Evolutionary conservation across 352 stramenopile genomes (phyloP).

Genomic region (Bremia lactucae): DNA sequence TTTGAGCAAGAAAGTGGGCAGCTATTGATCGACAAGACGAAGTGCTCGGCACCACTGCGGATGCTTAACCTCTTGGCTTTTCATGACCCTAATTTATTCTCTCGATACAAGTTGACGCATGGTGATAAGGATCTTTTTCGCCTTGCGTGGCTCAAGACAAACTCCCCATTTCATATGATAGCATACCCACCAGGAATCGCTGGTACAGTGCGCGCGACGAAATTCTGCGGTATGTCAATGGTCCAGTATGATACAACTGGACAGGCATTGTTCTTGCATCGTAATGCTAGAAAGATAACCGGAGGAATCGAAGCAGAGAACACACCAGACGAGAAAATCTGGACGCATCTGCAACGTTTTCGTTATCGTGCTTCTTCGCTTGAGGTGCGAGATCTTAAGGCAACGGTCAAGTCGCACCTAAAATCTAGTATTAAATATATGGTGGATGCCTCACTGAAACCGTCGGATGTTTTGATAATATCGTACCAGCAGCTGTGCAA

Average conservation of each 20-base stretch:
- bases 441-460: slow-evolving; percentile 3
- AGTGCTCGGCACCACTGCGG: slow-evolving; percentile 9
- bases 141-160: slow-evolving; percentile 34
- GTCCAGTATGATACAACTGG: slow-evolving; percentile 22
- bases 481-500: slow-evolving; percentile 19
- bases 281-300: slow-evolving; percentile 26
- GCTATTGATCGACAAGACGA: slow-evolving; percentile 25
- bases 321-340: slow-evolving; percentile 13
- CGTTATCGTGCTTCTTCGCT: slow-evolving; percentile 8
- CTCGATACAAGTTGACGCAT: slow-evolving; percentile 17
- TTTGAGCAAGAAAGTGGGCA: slow-evolving; percentile 54
- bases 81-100: slow-evolving; percentile 15
- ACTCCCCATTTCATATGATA: slow-evolving; percentile 28
- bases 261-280: slow-evolving; percentile 32
- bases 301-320: slow-evolving; percentile 2
- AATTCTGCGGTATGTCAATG: slow-evolving; percentile 41
- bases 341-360: slow-evolving; percentile 48
- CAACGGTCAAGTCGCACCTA: slow-evolving; percentile 4
- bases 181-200: slow-evolving; percentile 21
- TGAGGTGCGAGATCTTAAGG: slow-evolving; percentile 3
- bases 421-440: slow-evolving; percentile 2
- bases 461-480: slow-evolving; percentile 12
- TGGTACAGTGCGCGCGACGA: slow-evolving; percentile 8
- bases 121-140: slow-evolving; percentile 45
- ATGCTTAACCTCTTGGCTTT: slow-evolving; percentile 24